Percentiles rank a stretch among this genome's conserved stretches.
Evolutionary conservation across 78 protist species (phyloP).

Genomic region (Speleostelium caveatum): DNA sequence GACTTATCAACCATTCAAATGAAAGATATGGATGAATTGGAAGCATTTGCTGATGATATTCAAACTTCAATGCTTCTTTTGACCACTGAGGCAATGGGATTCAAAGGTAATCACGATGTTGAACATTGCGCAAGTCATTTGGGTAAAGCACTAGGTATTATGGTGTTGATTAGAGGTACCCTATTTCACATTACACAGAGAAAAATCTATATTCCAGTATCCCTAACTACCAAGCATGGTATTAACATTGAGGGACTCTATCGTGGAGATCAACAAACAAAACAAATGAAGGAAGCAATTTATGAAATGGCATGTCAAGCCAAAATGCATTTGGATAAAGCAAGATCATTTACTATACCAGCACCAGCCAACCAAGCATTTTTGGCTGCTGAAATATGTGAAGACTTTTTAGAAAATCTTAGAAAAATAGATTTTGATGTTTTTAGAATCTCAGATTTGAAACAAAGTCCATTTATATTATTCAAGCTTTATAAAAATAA

Average conservation of each 20-base stretch:
- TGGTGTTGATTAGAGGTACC: conserved; percentile 61
- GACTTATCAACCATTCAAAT: conserved; percentile 28
- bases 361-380: conserved; percentile 45
- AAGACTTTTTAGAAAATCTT: conserved; percentile 41
- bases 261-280: conserved; percentile 26
- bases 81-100: conserved; percentile 39
- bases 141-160: conserved; percentile 57
- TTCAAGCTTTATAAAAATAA: conserved; percentile 55
- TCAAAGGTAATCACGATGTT: conserved; percentile 27
- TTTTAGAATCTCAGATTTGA: background rate
- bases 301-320: conserved; percentile 64
- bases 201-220: conserved; percentile 53
- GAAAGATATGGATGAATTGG: conserved; percentile 61
- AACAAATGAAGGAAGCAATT: conserved; percentile 41
- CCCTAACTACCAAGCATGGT: conserved; percentile 65
- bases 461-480: conserved; percentile 11
- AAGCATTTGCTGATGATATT: conserved; percentile 54
- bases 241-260: conserved; percentile 29
- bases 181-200: conserved; percentile 14
- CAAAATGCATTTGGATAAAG: conserved; percentile 50
- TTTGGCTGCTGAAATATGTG: conserved; percentile 12
- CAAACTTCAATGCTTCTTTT: conserved; percentile 36
- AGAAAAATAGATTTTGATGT: conserved; percentile 38
- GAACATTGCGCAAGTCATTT: conserved; percentile 72
- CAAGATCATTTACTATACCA: conserved; percentile 22